Conservation (phyloP, 371 early-diverging fungal genomes). For the Syncephalastrum sp. region DNA sequence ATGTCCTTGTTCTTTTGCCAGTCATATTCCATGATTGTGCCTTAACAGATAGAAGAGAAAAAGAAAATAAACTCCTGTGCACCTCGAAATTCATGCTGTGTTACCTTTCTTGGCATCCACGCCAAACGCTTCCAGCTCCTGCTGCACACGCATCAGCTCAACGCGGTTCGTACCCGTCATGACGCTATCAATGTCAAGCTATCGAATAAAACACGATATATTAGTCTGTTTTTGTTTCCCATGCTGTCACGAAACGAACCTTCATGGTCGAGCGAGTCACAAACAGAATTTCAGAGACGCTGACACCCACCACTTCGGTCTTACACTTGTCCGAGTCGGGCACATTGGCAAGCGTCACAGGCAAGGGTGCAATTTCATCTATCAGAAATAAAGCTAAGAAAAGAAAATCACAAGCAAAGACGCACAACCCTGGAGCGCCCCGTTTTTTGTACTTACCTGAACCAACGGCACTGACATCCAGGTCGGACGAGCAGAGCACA, state of each 20-base stretch:
- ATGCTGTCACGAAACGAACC: conserved; percentile 17
- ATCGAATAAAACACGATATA: neutral
- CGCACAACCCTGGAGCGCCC: no score
- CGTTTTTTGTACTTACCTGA: conserved; percentile 6
- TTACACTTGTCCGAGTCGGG: conserved; percentile 45
- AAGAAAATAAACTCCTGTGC: no score
- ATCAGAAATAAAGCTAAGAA: neutral
- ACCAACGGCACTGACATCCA: conserved; percentile 14
- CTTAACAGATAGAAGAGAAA: no score
- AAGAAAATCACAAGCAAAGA: neutral
- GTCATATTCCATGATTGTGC: conserved; percentile 53
- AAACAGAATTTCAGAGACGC: conserved; percentile 64
- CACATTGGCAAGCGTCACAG: conserved; percentile 58
- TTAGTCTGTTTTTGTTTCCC: neutral
- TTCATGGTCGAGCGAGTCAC: conserved; percentile 57
- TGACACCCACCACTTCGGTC: conserved; percentile 51
- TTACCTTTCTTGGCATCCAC: conserved; percentile 42
- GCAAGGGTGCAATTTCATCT: conserved; percentile 55
- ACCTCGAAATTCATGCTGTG: neutral
- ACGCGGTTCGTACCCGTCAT: conserved; percentile 43
- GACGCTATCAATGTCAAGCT: conserved; percentile 56
- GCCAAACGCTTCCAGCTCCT: conserved; percentile 57
- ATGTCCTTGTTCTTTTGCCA: conserved; percentile 80
- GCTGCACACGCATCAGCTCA: conserved; percentile 47
- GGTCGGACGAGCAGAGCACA: conserved; percentile 34